Conservation (phyloP, 31 red algal genomes). For the Bonnemaisonia californica region DNA sequence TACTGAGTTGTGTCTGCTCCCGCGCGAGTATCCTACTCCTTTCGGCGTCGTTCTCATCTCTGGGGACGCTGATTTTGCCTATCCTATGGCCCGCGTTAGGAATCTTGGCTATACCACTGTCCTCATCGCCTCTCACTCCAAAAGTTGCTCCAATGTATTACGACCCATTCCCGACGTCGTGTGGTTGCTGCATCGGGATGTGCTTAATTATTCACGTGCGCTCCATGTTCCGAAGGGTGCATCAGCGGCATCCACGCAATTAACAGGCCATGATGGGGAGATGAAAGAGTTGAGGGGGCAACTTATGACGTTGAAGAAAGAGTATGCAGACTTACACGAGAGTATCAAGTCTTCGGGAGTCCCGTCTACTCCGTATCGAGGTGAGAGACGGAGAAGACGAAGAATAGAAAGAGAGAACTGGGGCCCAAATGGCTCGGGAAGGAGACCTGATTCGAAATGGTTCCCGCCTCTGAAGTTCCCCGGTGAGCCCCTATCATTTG, state of each 20-base stretch:
- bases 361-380: no score
- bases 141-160: not conserved
- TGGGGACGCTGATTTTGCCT: slow-evolving; percentile 60
- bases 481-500: no score
- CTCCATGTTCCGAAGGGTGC: not conserved
- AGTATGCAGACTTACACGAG: no score
- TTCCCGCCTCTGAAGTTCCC: no score
- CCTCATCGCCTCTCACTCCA: slow-evolving; percentile 18
- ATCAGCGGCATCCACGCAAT: not conserved
- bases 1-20: slow-evolving; percentile 55
- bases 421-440: no score
- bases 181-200: not conserved
- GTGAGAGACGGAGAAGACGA: no score
- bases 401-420: no score
- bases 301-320: not conserved
- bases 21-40: slow-evolving; percentile 37
- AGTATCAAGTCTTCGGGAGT: no score
- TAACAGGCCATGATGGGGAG: not conserved
- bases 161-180: slow-evolving; percentile 1
- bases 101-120: slow-evolving; percentile 45
- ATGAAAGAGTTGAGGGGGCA: not conserved
- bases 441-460: no score
- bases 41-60: slow-evolving; percentile 63
- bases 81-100: slow-evolving; percentile 36
- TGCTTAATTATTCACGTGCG: not conserved